A percentile compares a stretch with the other conserved stretches of the same genome.
phyloP scores from a whole-genome alignment of 805 yeast species.

The Wickerhamomyces queroliae region DNA sequence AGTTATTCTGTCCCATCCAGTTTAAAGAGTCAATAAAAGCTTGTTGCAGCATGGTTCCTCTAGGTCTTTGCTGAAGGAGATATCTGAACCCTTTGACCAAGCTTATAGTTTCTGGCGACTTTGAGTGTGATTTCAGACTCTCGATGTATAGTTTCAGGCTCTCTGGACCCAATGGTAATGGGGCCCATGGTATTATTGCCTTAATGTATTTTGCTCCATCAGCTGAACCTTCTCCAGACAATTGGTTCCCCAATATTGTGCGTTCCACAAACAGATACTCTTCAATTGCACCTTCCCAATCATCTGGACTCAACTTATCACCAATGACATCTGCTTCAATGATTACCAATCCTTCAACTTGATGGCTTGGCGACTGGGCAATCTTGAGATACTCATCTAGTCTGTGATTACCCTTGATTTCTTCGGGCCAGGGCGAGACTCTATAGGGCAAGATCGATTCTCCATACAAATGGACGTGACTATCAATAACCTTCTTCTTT shows the following conservation, averaged over 20 bases:
- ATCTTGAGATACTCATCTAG: slow-evolving; percentile 7
- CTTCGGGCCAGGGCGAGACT: slow-evolving; percentile 8
- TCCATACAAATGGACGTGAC: slow-evolving; percentile 17
- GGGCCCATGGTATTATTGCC: slow-evolving; percentile 41
- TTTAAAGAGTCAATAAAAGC: slow-evolving; percentile 28
- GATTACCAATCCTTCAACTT: slow-evolving; percentile 9
- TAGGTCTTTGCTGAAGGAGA: slow-evolving; percentile 37
- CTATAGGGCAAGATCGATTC: slow-evolving; percentile 5
- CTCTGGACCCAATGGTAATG: slow-evolving; percentile 29
- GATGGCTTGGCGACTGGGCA: not conserved
- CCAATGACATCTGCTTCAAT: slow-evolving; percentile 15
- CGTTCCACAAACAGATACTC: slow-evolving; percentile 9
- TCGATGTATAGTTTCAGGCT: slow-evolving; percentile 11
- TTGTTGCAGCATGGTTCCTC: slow-evolving; percentile 25
- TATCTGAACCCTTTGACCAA: slow-evolving; percentile 35
- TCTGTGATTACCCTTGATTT: slow-evolving; percentile 5
- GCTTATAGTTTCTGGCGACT: slow-evolving; percentile 5
- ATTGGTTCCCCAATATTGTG: not conserved
- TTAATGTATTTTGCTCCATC: slow-evolving; percentile 6
- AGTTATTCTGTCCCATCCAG: slow-evolving; percentile 26
- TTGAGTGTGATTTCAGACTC: slow-evolving; percentile 14
- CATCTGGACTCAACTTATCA: slow-evolving; percentile 6
- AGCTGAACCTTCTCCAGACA: not conserved
- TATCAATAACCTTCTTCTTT: slow-evolving; percentile 9
- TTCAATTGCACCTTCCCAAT: slow-evolving; percentile 11